These are phyloP conservation scores for Chlamydomonas incerta DNA, from an alignment of 139 green algal species.

Conservation along the genomic window DNA sequence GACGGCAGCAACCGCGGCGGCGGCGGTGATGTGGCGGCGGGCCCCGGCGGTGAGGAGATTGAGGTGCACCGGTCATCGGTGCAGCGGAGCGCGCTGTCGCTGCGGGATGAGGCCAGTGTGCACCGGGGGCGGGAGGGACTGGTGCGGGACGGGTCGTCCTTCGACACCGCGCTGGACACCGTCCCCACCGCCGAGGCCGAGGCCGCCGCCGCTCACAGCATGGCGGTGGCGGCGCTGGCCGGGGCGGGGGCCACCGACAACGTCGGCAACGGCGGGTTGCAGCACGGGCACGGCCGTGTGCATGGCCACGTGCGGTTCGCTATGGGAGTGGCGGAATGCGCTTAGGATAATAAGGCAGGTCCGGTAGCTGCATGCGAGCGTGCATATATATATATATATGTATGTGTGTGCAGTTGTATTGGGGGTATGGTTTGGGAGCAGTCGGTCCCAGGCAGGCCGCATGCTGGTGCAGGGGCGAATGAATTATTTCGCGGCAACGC, in stretches of 20 bases:
- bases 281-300: not conserved
- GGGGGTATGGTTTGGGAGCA: too few species aligned
- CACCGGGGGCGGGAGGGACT: slow-evolving; percentile 4
- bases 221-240: too few species aligned
- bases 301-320: not conserved
- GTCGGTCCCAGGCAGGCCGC: too few species aligned
- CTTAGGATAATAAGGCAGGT: not conserved
- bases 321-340: not conserved
- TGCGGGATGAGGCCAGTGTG: not conserved
- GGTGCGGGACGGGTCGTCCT: slow-evolving; percentile 3
- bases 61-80: not conserved
- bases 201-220: not conserved
- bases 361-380: too few species aligned
- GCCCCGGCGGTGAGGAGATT: not conserved
- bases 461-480: too few species aligned
- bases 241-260: not conserved
- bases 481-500: too few species aligned
- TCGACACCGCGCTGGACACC: slow-evolving; percentile 28
- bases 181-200: not conserved
- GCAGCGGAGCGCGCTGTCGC: slow-evolving; percentile 11
- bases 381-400: too few species aligned
- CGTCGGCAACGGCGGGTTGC: not conserved
- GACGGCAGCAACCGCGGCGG: too few species aligned
- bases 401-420: too few species aligned
- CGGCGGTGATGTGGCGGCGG: too few species aligned